A percentile compares a stretch with the other conserved stretches of the same genome.
Conservation (phyloP, 169 alveolate genomes). For the Babesia bigemina region DNA sequence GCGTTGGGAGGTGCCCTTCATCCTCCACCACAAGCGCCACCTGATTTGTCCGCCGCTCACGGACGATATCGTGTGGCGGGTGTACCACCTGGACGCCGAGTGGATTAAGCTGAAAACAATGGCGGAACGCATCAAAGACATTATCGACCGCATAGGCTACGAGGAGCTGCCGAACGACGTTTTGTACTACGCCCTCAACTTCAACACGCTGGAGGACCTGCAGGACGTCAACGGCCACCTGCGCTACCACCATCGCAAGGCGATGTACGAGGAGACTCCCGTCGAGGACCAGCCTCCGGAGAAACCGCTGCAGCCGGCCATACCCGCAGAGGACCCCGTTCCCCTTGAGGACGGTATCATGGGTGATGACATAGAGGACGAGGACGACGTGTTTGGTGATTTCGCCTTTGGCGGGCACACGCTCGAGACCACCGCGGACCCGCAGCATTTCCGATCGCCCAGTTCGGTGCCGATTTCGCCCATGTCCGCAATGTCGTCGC, state of each 20-base stretch:
- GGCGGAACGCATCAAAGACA: conserved; percentile 35
- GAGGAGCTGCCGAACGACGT: conserved; percentile 63
- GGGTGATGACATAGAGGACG: conserved; percentile 7
- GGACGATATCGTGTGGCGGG: conserved; percentile 78
- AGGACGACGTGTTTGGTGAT: conserved; percentile 61
- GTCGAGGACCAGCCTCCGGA: not conserved
- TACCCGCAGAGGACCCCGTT: conserved; percentile 4
- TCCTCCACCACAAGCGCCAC: conserved; percentile 77
- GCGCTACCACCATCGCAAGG: conserved; percentile 37
- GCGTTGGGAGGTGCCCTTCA: conserved; percentile 77
- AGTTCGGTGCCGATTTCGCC: conserved; percentile 10
- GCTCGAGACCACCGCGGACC: conserved; percentile 12
- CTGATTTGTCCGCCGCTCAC: conserved; percentile 80
- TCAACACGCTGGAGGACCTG: conserved; percentile 51
- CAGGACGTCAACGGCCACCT: conserved; percentile 53
- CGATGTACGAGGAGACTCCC: conserved; percentile 5
- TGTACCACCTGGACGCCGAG: conserved; percentile 76
- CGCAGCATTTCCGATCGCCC: conserved; percentile 34
- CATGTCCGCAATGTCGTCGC: conserved; percentile 2
- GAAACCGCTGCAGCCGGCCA: not conserved
- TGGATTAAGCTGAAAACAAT: conserved; percentile 46
- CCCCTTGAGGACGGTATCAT: conserved; percentile 22
- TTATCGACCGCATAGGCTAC: conserved; percentile 43
- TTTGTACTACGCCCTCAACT: conserved; percentile 47
- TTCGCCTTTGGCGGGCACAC: conserved; percentile 20